A percentile compares a stretch with the other conserved stretches of the same genome.
Evolutionary conservation across 306 rosid genomes (phyloP).

Genomic region (Myrica gale): DNA sequence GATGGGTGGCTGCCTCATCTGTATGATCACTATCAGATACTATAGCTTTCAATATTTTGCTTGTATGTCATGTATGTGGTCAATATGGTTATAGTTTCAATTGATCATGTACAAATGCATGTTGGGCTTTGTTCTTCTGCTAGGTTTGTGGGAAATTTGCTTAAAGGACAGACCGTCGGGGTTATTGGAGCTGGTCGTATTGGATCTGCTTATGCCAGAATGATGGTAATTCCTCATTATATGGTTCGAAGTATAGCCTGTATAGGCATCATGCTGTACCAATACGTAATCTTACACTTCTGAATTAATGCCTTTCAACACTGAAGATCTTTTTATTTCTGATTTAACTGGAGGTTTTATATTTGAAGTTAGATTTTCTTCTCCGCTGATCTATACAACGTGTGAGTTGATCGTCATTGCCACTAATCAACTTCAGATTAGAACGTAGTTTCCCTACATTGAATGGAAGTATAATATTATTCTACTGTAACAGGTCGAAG

Average conservation of each 20-base stretch:
- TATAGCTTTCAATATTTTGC: slow-evolving; percentile 2
- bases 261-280: too few species aligned
- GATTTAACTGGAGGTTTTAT: background rate
- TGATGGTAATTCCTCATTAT: slow-evolving; percentile 64
- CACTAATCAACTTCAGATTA: background rate
- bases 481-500: slow-evolving; percentile 71
- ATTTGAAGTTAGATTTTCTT: background rate
- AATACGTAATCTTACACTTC: too few species aligned
- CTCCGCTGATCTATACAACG: background rate
- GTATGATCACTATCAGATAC: slow-evolving; percentile 41
- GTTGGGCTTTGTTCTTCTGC: slow-evolving; percentile 20
- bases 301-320: too few species aligned
- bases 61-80: background rate
- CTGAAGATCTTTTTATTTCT: too few species aligned
- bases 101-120: slow-evolving; percentile 8
- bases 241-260: too few species aligned
- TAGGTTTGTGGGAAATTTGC: slow-evolving; percentile 94
- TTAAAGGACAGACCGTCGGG: slow-evolving; percentile 97
- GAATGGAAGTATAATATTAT: slow-evolving; percentile 8
- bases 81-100: slow-evolving; percentile 12
- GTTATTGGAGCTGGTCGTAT: slow-evolving; percentile 99
- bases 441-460: background rate
- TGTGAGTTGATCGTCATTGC: slow-evolving; percentile 16
- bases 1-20: slow-evolving; percentile 99
- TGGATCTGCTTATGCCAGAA: slow-evolving; percentile 98